phyloP scores from a whole-genome alignment of 306 rosid genomes.

The Luffa acutangula region DNA sequence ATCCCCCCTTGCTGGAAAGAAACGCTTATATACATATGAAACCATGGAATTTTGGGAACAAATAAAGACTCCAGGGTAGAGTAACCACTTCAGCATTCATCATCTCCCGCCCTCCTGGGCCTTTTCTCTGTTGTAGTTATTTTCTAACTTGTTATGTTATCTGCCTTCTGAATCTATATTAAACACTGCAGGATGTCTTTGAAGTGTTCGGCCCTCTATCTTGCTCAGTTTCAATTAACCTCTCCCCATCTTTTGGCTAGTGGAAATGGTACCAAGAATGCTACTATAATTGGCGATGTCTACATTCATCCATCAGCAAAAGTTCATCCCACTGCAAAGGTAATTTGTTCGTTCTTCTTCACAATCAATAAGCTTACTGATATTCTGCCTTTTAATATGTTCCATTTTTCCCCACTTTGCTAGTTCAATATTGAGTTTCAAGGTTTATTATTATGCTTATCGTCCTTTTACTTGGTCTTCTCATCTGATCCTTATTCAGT shows the following conservation, averaged over 20 bases:
- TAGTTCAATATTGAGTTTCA: neutral
- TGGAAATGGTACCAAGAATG: slow-evolving; percentile 64
- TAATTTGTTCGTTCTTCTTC: slow-evolving; percentile 9
- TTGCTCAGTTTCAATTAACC: slow-evolving; percentile 61
- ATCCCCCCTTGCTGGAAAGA: slow-evolving; percentile 97
- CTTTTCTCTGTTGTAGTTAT: neutral
- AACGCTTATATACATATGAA: slow-evolving; percentile 72
- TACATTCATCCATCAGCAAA: slow-evolving; percentile 93
- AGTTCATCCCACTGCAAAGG: slow-evolving; percentile 90
- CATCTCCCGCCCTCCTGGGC: neutral
- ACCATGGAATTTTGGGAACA: slow-evolving; percentile 96
- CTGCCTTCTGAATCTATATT: slow-evolving; percentile 13
- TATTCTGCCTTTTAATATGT: neutral
- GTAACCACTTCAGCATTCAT: neutral
- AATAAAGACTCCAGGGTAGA: slow-evolving; percentile 93
- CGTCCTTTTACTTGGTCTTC: neutral
- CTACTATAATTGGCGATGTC: slow-evolving; percentile 67
- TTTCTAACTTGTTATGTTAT: slow-evolving; percentile 7
- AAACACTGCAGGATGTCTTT: slow-evolving; percentile 74
- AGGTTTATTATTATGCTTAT: neutral
- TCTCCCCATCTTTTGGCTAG: slow-evolving; percentile 70
- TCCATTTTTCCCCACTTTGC: neutral
- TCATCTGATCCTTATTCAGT: neutral
- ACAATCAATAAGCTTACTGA: too few species aligned
- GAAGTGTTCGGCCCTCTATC: slow-evolving; percentile 84